Percentiles rank a stretch among this genome's conserved stretches.
Evolutionary conservation across 257 asterid species (phyloP).

Genomic region (Solanum pinnatisectum): DNA sequence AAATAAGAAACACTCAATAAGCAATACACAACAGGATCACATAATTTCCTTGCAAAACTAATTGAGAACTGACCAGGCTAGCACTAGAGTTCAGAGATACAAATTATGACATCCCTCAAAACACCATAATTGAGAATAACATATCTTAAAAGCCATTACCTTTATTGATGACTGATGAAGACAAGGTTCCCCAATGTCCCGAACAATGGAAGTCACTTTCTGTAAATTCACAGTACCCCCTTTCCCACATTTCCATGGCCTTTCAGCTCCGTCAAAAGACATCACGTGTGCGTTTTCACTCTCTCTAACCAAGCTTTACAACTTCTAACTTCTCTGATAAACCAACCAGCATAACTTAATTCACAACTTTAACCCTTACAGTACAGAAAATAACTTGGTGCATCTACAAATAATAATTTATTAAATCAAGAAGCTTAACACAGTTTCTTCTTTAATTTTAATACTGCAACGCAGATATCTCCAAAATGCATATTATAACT

Average conservation of each 20-base stretch:
- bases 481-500: neutral
- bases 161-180: conserved; percentile 80
- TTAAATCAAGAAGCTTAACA: neutral
- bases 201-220: conserved; percentile 75
- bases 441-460: neutral
- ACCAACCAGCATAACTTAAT: neutral
- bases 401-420: neutral
- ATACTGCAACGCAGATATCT: neutral
- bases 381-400: neutral
- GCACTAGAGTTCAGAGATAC: neutral
- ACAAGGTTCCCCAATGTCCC: conserved; percentile 96
- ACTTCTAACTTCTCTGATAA: neutral
- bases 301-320: neutral
- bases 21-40: neutral
- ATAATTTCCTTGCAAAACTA: neutral
- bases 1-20: neutral
- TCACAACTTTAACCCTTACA: neutral
- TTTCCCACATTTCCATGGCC: conserved; percentile 88
- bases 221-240: conserved; percentile 66
- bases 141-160: conserved; percentile 45
- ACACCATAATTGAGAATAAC: neutral
- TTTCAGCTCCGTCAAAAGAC: conserved; percentile 69
- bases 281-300: conserved; percentile 33
- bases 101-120: neutral
- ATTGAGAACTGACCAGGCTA: neutral